Base-by-base conservation (phyloP, 2,329 filamentous ascomycete genomes). In the Trichoderma sp. region DNA sequence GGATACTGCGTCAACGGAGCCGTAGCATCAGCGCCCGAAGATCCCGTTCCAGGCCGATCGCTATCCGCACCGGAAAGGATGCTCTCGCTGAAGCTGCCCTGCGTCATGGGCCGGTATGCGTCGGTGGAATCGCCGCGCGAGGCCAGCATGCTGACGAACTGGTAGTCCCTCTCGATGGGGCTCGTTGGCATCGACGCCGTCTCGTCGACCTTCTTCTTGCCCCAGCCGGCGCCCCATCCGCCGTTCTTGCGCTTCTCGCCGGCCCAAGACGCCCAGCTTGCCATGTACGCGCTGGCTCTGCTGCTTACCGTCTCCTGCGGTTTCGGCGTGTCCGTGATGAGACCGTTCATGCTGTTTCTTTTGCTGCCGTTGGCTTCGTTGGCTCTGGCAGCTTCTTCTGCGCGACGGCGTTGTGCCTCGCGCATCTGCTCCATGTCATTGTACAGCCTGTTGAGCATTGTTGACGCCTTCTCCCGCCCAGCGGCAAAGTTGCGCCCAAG, bases 401-500 rank as follows among this genome's bases (percentile, higher is more conserved):
- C 73, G 45, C 83, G 72, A 66, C 81, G 72, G 42, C 81, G 69
- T 71, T 86, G 76, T 71, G 83, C 78, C 76, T 85, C 79, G 64
- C 82, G 74, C 74, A 84, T 79, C 78, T 76, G 76, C 79, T 98
- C 94, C 80, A 98, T 92, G 73, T 98, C 94, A 0, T 92, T 87
- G 84, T 96, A 98, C 32, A 98, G 84, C 74, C 89, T 93, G 77
- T 91, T 96, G 78, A 97, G 92, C 42, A 95, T 90, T 5, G 89
- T 90, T 22, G 90, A 93, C 1, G 97, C 92, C 80, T 94, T 96
- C 74, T 95, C 93, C 66, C 91, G 90, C 0, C 95, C 94, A 0
- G 91, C 92, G 4, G 92, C 91, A n/a, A 97, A 78, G 73, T 97
- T 94, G 69, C 94, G 90, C n/a, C 92, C 93, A 2, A 98, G 84